Percentiles rank a stretch among this genome's conserved stretches.
These are phyloP conservation scores for Neurospora pannonica DNA, from an alignment of 495 filamentous ascomycete genomes.

Conservation along the genomic window DNA sequence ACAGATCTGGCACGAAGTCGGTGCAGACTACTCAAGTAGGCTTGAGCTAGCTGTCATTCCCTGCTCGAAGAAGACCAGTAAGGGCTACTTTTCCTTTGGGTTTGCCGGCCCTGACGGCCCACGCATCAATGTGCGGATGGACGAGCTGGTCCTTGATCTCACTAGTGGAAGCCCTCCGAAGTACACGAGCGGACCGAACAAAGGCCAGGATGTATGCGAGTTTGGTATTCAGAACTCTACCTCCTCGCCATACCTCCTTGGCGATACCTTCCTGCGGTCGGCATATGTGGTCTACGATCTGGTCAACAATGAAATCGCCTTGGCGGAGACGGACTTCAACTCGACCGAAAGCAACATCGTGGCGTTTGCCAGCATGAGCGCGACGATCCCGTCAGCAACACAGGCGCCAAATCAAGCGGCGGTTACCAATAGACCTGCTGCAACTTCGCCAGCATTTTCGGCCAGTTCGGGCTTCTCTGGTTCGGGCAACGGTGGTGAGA, in stretches of 20 bases:
- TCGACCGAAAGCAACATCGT: constrained; percentile 49
- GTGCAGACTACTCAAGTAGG: constrained; percentile 42
- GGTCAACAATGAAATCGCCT: constrained; percentile 73
- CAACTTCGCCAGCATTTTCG: constrained; percentile 25
- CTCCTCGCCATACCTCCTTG: constrained; percentile 55
- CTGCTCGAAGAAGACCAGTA: constrained; percentile 54
- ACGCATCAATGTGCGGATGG: constrained; percentile 62
- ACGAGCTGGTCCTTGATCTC: constrained; percentile 65
- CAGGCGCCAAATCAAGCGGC: constrained; percentile 32
- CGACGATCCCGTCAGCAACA: constrained; percentile 41
- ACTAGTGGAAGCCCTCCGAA: constrained; percentile 40
- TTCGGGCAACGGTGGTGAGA: background rate
- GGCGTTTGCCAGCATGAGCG: constrained; percentile 38
- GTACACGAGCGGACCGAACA: constrained; percentile 29
- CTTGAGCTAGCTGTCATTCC: constrained; percentile 54
- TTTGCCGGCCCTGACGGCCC: constrained; percentile 53
- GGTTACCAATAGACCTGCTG: constrained; percentile 19
- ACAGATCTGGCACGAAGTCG: constrained; percentile 59
- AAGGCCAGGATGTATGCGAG: constrained; percentile 53
- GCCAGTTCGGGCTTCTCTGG: constrained; percentile 30
- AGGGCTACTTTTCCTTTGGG: constrained; percentile 61
- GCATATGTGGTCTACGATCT: constrained; percentile 95
- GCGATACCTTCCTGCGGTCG: constrained; percentile 91
- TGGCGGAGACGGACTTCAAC: constrained; percentile 86
- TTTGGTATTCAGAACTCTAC: constrained; percentile 71